These are phyloP conservation scores for Clavispora phyllophila DNA, from an alignment of 805 yeast genomes.

Conservation along the genomic window DNA sequence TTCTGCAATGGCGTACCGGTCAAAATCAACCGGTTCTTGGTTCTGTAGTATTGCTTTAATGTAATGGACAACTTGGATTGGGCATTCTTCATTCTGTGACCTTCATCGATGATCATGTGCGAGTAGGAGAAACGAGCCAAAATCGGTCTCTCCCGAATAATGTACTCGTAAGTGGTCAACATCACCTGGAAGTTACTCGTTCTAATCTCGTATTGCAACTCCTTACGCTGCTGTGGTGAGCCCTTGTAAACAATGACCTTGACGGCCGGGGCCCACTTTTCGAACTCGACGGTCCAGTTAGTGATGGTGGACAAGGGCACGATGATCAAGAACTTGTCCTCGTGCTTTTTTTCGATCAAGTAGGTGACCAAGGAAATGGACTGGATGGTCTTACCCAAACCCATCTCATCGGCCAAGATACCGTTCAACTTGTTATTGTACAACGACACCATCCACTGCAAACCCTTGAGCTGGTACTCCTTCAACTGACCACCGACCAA, in stretches of 20 bases:
- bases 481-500: conserved; percentile 75
- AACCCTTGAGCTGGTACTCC: conserved; percentile 66
- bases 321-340: conserved; percentile 70
- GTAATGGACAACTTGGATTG: conserved; percentile 70
- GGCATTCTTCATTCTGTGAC: conserved; percentile 83
- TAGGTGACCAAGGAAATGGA: conserved; percentile 74
- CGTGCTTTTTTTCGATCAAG: conserved; percentile 60
- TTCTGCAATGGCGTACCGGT: conserved; percentile 89
- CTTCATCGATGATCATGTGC: conserved; percentile 88
- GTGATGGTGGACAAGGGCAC: conserved; percentile 82
- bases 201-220: conserved; percentile 58
- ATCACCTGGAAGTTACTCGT: conserved; percentile 70
- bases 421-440: conserved; percentile 59
- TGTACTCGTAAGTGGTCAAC: conserved; percentile 77
- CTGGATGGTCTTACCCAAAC: conserved; percentile 66
- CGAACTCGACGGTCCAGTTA: conserved; percentile 82
- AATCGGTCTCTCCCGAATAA: conserved; percentile 70
- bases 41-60: conserved; percentile 63
- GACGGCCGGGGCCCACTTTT: conserved; percentile 82
- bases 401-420: conserved; percentile 66
- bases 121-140: conserved; percentile 68
- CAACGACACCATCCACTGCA: conserved; percentile 64
- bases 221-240: conserved; percentile 64
- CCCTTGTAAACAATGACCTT: conserved; percentile 75
- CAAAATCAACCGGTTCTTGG: conserved; percentile 72